Evolutionary conservation across 495 filamentous ascomycete genomes (phyloP), one percentile per base, ranked within the genome.

Genomic region (Penicillium paradoxum): DNA sequence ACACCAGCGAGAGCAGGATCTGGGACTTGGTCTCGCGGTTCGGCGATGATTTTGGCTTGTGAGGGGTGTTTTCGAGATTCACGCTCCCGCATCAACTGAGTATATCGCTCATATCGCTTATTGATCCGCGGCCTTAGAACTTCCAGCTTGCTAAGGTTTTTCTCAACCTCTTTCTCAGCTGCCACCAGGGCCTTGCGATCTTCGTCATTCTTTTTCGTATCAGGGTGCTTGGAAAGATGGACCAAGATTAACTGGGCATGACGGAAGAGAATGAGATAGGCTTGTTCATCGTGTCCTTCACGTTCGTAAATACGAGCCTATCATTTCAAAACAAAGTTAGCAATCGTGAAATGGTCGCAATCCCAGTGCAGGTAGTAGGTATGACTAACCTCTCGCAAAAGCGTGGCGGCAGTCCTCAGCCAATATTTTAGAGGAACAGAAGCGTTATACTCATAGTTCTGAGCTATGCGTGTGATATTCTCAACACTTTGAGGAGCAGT

Each of bases 231-330:
- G 0, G 75, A 71, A 13, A 90, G 74, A 36, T 81, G 73, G 2
- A 83, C 73, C 25, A 86, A 71, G 4, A 88, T 76, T 6, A 97
- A 79, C 42, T 80, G 78, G 10, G 87, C 85, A 69, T 91, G 89
- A 64, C 93, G 83, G 55, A 91, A 86, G 8, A 95, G 78, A 15
- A 97, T 75, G 19, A 97, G 74, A 70, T 93, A 98, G 2, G 92
- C 85, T 63, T 92, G 87, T 52, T 91, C 81, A 42, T 90, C 78
- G 71, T 95, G 88, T 50, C 87, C 84, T 72, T 98, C 95, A 17
- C 74, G 80, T 61, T 91, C 80, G 67, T 96, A 96, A 55, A 90
- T 89, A 10, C 75, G 73, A 1, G 88, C 86, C 84, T 90, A 53
- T 34, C 7, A 21, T 19, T 27, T 59, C 38, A n/a, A 43, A 4